These are phyloP conservation scores for Ophiostoma perfectum DNA, from an alignment of 2,329 filamentous ascomycete genomes.

Conservation along the genomic window DNA sequence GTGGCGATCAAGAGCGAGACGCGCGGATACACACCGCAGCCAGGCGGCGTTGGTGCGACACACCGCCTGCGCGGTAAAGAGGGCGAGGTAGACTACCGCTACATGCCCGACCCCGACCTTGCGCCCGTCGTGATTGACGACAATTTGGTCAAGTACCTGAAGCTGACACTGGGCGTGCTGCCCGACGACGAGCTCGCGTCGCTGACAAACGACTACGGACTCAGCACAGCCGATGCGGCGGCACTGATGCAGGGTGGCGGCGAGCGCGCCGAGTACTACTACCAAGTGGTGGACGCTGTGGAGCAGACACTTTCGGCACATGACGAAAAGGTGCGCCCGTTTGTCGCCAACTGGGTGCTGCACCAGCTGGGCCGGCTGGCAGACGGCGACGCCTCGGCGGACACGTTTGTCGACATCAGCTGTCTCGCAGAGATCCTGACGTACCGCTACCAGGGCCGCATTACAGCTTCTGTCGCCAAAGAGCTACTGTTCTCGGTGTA, in stretches of 20 bases:
- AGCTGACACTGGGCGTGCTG: slow-evolving; percentile 57
- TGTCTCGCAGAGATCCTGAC: slow-evolving; percentile 49
- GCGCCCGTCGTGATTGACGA: slow-evolving; percentile 68
- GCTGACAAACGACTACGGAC: slow-evolving; percentile 57
- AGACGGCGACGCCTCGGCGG: slow-evolving; percentile 34
- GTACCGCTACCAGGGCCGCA: slow-evolving; percentile 44
- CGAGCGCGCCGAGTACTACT: slow-evolving; percentile 75
- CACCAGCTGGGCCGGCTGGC: slow-evolving; percentile 69
- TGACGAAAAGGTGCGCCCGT: slow-evolving; percentile 33
- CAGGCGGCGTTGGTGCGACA: slow-evolving; percentile 66
- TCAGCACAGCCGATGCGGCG: slow-evolving; percentile 77
- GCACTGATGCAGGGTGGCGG: slow-evolving; percentile 77
- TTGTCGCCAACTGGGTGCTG: slow-evolving; percentile 62
- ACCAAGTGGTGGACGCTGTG: slow-evolving; percentile 54
- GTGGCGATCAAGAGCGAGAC: slow-evolving; percentile 64
- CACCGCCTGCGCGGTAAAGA: slow-evolving; percentile 82
- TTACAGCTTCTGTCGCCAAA: slow-evolving; percentile 54
- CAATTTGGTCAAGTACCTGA: slow-evolving; percentile 62
- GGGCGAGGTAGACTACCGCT: slow-evolving; percentile 94
- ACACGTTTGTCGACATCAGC: slow-evolving; percentile 40
- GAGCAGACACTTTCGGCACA: slow-evolving; percentile 26
- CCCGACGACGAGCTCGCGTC: slow-evolving; percentile 65
- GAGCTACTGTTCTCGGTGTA: slow-evolving; percentile 52
- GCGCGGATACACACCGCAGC: slow-evolving; percentile 72
- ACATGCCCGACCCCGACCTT: slow-evolving; percentile 96